Percentiles rank a stretch among this genome's conserved stretches.
Evolutionary conservation across 2,329 filamentous ascomycete species (phyloP).

Genomic region (Calonectria fujianensis): DNA sequence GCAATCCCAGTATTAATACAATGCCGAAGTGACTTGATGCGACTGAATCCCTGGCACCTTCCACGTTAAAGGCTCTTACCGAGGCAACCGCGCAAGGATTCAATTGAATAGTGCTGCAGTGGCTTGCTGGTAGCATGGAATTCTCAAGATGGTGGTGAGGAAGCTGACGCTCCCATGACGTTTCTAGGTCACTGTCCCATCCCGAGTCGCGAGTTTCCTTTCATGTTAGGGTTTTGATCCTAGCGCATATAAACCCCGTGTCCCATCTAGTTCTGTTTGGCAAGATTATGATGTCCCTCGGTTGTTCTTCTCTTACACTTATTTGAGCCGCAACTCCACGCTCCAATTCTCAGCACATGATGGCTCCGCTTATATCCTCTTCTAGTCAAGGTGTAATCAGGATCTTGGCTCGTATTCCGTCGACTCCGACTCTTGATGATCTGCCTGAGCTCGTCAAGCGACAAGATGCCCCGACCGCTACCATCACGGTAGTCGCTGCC

Average conservation of each 20-base stretch:
- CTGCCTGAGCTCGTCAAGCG: constrained; percentile 24
- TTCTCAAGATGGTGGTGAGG: neutral
- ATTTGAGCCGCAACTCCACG: neutral
- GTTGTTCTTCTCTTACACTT: neutral
- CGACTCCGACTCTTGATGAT: neutral
- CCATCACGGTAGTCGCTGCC: constrained; percentile 57
- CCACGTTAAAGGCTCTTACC: neutral
- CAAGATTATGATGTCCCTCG: neutral
- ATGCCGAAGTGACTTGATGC: constrained; percentile 1
- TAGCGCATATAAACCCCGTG: neutral
- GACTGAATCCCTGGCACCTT: neutral
- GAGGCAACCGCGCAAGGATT: constrained; percentile 17
- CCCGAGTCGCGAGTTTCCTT: neutral
- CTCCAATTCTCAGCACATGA: neutral
- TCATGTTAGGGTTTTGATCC: neutral
- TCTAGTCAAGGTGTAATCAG: neutral
- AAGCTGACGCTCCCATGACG: constrained; percentile 21
- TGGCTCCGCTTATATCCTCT: constrained; percentile 4
- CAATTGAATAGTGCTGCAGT: neutral
- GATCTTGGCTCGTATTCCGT: neutral
- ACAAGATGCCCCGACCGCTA: constrained; percentile 49
- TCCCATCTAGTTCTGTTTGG: neutral
- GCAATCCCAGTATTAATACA: constrained; percentile 5
- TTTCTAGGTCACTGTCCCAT: neutral
- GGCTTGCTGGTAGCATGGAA: constrained; percentile 12